Evolutionary conservation across 345 rosid genomes (phyloP), one percentile per base, ranked within the genome.

Genomic region (Leavenworthia alabamica): DNA sequence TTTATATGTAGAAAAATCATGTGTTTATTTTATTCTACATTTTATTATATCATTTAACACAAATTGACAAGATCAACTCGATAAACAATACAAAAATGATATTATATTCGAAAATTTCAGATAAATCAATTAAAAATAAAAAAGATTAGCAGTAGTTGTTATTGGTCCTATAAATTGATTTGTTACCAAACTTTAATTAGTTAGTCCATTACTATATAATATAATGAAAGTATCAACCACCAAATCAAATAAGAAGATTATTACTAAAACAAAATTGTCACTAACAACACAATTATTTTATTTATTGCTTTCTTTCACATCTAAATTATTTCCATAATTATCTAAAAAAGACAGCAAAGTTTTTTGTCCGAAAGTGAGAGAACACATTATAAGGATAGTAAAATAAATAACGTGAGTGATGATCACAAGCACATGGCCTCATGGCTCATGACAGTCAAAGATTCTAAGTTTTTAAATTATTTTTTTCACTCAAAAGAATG

Each of bases 141-240:
- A n/a, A n/a, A n/a, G n/a, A n/a, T n/a, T n/a, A n/a, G n/a, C n/a
- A n/a, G n/a, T n/a, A n/a, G n/a, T n/a, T n/a, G n/a, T n/a, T n/a
- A n/a, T n/a, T n/a, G n/a, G n/a, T 28, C 64, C 50, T 40, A 42
- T 31, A 67, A 49, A 58, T 59, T 67, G 72, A 67, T 58, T 50
- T 29, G 52, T 60, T 47, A 59, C 73, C 66, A 60, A 68, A 68
- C 60, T 59, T 58, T 58, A 17, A 24, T 35, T 56, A 22, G 43
- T 24, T n/a, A n/a, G n/a, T n/a, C 51, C 12, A 31, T 41, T 7
- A 49, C 2, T 19, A 48, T 48, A 23, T 40, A 45, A 41, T 59
- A 22, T 59, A 22, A 15, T 51, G 44, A 40, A 24, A 27, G 20
- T 36, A 66, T 36, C 7, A 2, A 28, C 49, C 41, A 56, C 57